Evolutionary conservation across 2,329 filamentous ascomycete genomes (phyloP), one percentile per base, ranked within the genome.

Genomic region (Davidsoniella neocaledoniae): DNA sequence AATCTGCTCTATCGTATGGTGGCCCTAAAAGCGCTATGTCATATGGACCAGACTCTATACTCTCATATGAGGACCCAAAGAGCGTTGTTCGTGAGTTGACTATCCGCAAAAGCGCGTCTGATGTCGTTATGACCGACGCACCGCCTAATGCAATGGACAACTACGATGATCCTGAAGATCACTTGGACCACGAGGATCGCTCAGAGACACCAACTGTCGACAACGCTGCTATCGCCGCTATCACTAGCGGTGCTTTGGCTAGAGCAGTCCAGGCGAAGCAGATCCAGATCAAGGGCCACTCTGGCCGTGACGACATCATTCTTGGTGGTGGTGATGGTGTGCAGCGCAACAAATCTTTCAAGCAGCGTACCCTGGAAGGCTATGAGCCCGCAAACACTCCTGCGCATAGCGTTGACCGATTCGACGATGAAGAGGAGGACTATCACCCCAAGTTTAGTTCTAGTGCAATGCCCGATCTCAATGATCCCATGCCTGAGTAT

Each of bases 401-500:
- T 2, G 68, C 73, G 5, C 74, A 77, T 55, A 79, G 76, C 57
- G 63, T 77, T 14, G 76, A 79, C 55, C 68, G 70, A 36, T 65
- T 76, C n/a, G 71, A 69, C 38, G 68, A 75, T 17, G 69, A 73
- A 4, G 41, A 48, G 0, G 44, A 46, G 44, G 14, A 36, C 12
- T 33, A 21, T 38, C 61, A 66, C 12, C 68, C 70, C 1, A 72
- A 74, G 56, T 69, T 93, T 70, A 74, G 73, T 39, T 76, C 81
- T 41, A 86, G 73, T 60, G 81, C 79, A 43, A 62, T 88, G 53
- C 86, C 86, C 3, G 73, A 81, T 55, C 65, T 75, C 36, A 66
- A 79, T 51, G 71, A 88, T 56, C 81, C 83, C 4, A 76, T 88
- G 68, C 85, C 83, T 0, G 86, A 88, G 59, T 79, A 84, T 58